Evolutionary conservation across 768 basidiomycete species (phyloP).

Genomic region (Lactarius deliciosus): DNA sequence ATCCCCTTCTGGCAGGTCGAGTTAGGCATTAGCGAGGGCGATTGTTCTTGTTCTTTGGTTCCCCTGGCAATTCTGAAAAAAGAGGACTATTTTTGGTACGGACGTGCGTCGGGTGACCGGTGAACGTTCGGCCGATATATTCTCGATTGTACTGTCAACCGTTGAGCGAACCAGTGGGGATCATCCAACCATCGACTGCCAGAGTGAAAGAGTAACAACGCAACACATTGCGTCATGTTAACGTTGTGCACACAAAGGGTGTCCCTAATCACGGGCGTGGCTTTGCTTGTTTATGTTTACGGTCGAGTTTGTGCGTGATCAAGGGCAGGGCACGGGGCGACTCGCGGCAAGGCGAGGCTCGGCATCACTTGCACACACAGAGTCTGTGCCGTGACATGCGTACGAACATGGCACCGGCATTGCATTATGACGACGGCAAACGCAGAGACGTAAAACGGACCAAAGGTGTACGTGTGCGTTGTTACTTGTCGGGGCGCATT

Average conservation of each 20-base stretch:
- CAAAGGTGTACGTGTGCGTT: neutral
- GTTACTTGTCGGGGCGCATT: neutral
- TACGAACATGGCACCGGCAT: neutral
- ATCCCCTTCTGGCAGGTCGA: neutral
- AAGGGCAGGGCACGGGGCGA: conserved; percentile 17
- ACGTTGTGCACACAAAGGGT: neutral
- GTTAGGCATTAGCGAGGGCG: neutral
- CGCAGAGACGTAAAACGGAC: conserved; percentile 8
- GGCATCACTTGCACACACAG: conserved; percentile 5
- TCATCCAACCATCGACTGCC: neutral
- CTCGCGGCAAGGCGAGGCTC: conserved; percentile 13
- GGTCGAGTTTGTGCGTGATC: neutral
- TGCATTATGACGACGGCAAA: conserved; percentile 12
- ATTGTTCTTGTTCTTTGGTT: neutral
- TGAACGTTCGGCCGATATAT: neutral
- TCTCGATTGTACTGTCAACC: neutral
- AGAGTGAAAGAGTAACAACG: neutral
- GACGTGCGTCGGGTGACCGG: neutral
- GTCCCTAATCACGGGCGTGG: neutral
- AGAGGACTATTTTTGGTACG: neutral
- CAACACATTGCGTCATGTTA: neutral
- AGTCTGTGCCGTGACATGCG: neutral
- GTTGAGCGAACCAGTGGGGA: neutral
- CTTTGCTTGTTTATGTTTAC: conserved; percentile 3
- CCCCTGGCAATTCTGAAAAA: neutral